Base-by-base conservation (phyloP, 345 rosid genomes). In the Microthlaspi erraticum region DNA sequence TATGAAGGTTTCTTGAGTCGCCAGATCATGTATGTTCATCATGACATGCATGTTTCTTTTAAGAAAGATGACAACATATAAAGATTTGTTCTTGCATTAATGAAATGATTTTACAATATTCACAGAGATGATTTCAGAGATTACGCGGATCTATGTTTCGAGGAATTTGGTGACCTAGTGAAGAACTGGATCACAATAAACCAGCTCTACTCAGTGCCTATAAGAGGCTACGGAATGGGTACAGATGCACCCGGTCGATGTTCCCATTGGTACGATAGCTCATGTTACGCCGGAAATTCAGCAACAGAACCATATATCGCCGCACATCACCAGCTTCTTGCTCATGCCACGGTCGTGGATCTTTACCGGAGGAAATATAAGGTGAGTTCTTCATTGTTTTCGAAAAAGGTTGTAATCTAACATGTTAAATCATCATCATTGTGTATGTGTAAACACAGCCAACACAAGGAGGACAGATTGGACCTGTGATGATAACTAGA, bases 131-230 rank as follows among this genome's bases (percentile, higher is more conserved):
- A 81, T 46, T 83, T 83, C 69, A 58, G 2, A 17, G 72, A 71
- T 6, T 83, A 60, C 17, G 81, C 77, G 7, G 83, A 81, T 34
- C 23, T 77, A 7, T 81, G 83, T 67, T 83, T 70, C 54, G 8
- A 17, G 0, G 10, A 7, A 13, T 83, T 71, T 65, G 87, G 87
- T 7, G 81, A 77, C 1, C 55, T 79, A 11, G 84, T 83, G 10
- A 81, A 79, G 76, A 33, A 79, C 8, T 81, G 85, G 85, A 79
- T 79, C 2, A 83, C 85, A 0, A 31, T 79, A 42, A 81, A 83
- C 54, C 83, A 83, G 41, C 81, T 83, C 2, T 61, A 5, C 3
- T 45, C 73, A 3, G 56, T 39, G 3, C 44, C 73, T 14, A 64
- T 34, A 6, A 18, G 37, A 10, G 87, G 79, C 7, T 77, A 81